Evolutionary conservation across 2,329 filamentous ascomycete species (phyloP).

Genomic region (Zymoseptoria brevis): DNA sequence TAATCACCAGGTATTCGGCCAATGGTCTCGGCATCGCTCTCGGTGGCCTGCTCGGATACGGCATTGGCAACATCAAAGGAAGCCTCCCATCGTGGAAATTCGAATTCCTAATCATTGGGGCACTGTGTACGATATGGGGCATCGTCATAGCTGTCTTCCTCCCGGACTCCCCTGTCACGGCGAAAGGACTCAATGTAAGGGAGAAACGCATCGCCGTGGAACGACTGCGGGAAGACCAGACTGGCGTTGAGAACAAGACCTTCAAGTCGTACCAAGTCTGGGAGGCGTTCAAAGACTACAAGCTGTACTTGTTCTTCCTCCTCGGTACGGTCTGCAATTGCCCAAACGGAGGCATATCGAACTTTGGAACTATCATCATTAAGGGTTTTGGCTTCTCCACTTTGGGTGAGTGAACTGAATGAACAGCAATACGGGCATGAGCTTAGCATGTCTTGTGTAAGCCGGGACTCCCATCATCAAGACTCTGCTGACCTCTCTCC

Average conservation of each 20-base stretch:
- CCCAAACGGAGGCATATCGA: constrained; percentile 51
- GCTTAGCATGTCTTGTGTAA: too few species aligned
- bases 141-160: constrained; percentile 41
- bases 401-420: constrained; percentile 19
- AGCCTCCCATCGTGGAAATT: constrained; percentile 54
- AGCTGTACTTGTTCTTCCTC: constrained; percentile 51
- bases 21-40: constrained; percentile 54
- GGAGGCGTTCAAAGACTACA: constrained; percentile 51
- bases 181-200: constrained; percentile 42
- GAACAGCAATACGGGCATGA: background rate
- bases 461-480: background rate
- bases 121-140: constrained; percentile 53
- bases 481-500: background rate
- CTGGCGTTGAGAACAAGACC: constrained; percentile 47
- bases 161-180: constrained; percentile 44
- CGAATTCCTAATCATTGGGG: constrained; percentile 56
- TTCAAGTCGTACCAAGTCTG: constrained; percentile 47
- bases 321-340: constrained; percentile 46
- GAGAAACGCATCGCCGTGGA: constrained; percentile 50
- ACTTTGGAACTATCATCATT: constrained; percentile 53
- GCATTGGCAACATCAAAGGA: constrained; percentile 52
- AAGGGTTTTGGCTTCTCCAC: constrained; percentile 50
- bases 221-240: constrained; percentile 50
- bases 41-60: constrained; percentile 50
- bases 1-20: constrained; percentile 29